Evolutionary conservation across 2,329 filamentous ascomycete genomes (phyloP).

Genomic region (Paecilomyces fulvus): DNA sequence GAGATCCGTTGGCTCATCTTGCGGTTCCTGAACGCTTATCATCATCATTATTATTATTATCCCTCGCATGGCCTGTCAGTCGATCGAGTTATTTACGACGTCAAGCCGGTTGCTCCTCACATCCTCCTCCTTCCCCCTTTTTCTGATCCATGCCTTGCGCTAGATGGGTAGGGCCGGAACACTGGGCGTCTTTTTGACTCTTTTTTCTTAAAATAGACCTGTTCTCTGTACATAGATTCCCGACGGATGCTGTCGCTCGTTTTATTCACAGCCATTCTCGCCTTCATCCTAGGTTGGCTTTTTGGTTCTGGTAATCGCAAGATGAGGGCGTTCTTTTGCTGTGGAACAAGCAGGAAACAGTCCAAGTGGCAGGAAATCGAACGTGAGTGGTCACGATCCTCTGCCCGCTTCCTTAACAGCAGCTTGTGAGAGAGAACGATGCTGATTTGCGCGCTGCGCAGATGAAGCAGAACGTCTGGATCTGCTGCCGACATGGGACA

Average conservation of each 20-base stretch:
- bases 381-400: slow-evolving; percentile 9
- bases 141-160: not conserved
- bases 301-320: not conserved
- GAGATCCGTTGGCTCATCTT: not conserved
- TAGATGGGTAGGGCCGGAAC: not conserved
- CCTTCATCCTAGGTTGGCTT: not conserved
- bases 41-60: not conserved
- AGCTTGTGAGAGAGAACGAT: not conserved
- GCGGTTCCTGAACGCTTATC: not conserved
- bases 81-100: not conserved
- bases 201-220: not conserved
- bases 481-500: slow-evolving; percentile 21
- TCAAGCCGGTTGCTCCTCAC: not conserved
- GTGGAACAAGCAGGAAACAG: slow-evolving; percentile 6
- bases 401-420: not conserved
- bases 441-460: slow-evolving; percentile 7
- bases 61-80: not conserved
- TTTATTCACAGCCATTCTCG: not conserved
- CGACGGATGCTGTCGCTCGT: not conserved
- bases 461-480: slow-evolving; percentile 16
- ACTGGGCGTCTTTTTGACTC: not conserved
- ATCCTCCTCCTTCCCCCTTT: not conserved
- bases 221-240: not conserved
- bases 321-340: slow-evolving; percentile 6
- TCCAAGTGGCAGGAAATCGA: slow-evolving; percentile 16